These are phyloP conservation scores for Ceratobasidium sp. DNA, from an alignment of 1,284 basidiomycete species.

Conservation along the genomic window DNA sequence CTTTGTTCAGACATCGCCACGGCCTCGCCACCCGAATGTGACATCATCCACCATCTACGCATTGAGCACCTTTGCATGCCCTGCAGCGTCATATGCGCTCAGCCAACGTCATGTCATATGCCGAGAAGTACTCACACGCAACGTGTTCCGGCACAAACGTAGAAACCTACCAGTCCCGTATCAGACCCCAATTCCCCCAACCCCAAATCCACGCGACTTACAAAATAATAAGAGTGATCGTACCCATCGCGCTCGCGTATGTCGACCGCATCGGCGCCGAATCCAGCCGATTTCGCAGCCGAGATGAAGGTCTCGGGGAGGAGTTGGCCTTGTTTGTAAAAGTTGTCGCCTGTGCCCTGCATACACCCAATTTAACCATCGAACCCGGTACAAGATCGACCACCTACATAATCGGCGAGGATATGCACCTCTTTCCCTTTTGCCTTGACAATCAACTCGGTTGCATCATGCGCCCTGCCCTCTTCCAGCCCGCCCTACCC, in stretches of 20 bases:
- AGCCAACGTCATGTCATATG: conserved; percentile 1
- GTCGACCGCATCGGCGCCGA: conserved; percentile 79
- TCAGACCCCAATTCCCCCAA: not conserved
- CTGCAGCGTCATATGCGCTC: conserved; percentile 56
- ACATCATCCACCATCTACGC: conserved; percentile 56
- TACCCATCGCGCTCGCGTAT: conserved; percentile 89
- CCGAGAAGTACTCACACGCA: conserved; percentile 54
- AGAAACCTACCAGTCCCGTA: conserved; percentile 63
- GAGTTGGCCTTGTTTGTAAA: conserved; percentile 86
- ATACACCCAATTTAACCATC: conserved; percentile 22
- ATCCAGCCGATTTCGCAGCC: conserved; percentile 77
- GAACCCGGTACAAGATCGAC: not conserved
- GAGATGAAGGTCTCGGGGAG: conserved; percentile 89
- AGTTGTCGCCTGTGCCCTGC: conserved; percentile 86
- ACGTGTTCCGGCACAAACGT: conserved; percentile 68
- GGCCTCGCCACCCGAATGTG: not conserved
- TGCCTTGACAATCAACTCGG: conserved; percentile 76
- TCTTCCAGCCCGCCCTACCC: conserved; percentile 73
- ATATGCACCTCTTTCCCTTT: conserved; percentile 76
- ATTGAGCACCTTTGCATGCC: conserved; percentile 81
- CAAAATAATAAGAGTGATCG: conserved; percentile 94
- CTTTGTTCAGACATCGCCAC: not conserved
- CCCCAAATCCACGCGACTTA: conserved; percentile 59
- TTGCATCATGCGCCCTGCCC: conserved; percentile 86
- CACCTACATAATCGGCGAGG: conserved; percentile 80